These are phyloP conservation scores for Kewa caespitosa DNA, from an alignment of 179 eudicot species.

Conservation along the genomic window DNA sequence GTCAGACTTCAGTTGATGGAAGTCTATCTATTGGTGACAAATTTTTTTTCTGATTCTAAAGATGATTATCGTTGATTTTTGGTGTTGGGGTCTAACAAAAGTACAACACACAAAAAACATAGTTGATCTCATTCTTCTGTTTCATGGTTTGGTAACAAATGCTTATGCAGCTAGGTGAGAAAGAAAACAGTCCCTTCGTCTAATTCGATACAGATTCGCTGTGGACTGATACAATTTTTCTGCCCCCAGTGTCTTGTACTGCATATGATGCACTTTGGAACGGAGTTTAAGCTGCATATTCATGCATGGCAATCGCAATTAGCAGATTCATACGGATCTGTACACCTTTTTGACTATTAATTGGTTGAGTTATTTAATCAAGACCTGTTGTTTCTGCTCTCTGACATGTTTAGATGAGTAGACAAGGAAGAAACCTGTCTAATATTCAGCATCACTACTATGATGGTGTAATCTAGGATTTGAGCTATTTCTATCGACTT, in stretches of 20 bases:
- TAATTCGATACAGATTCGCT: too few relatives aligned
- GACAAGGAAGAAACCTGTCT: background rate
- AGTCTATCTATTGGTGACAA: background rate
- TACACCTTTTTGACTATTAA: background rate
- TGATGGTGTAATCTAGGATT: background rate
- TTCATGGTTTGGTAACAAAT: too few relatives aligned
- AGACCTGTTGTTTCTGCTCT: background rate
- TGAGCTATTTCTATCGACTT: background rate
- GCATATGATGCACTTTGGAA: background rate
- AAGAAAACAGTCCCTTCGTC: too few relatives aligned
- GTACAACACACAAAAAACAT: too few relatives aligned
- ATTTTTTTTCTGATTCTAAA: background rate
- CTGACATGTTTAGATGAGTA: background rate
- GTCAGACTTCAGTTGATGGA: background rate
- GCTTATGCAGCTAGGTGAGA: too few relatives aligned
- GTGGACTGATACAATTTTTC: background rate
- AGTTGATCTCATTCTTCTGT: too few relatives aligned
- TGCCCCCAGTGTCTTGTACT: background rate
- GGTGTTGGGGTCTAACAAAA: background rate
- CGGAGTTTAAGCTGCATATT: background rate
- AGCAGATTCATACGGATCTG: background rate
- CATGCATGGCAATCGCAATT: background rate
- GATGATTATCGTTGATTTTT: background rate
- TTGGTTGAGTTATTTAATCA: background rate
- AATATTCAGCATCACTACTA: background rate